These are phyloP conservation scores for Citrullus mucosospermus DNA, from an alignment of 306 rosid genomes.

Conservation along the genomic window DNA sequence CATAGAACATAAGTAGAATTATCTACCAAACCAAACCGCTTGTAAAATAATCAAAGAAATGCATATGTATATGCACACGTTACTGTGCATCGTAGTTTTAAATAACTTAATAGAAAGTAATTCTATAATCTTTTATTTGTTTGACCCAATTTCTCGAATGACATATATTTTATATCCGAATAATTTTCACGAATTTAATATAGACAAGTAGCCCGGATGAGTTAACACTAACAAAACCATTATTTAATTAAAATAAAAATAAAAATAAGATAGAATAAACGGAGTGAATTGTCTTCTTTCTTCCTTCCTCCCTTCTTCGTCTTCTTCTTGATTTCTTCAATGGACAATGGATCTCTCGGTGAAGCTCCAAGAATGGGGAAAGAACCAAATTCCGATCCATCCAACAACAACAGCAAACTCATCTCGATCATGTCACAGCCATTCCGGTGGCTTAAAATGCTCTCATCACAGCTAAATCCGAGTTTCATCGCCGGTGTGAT, in stretches of 20 bases:
- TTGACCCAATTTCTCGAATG: neutral
- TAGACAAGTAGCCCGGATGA: neutral
- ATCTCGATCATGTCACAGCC: neutral
- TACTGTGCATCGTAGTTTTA: too few species aligned
- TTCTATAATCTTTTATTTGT: neutral
- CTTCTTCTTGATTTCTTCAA: neutral
- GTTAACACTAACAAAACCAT: neutral
- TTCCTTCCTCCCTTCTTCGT: neutral
- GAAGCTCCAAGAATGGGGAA: neutral
- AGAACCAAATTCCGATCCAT: too few species aligned
- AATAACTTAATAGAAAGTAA: neutral
- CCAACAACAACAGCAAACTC: neutral
- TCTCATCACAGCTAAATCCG: neutral
- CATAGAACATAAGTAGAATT: too few species aligned
- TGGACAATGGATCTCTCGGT: neutral
- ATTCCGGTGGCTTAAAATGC: neutral
- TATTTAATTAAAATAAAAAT: neutral
- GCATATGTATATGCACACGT: too few species aligned
- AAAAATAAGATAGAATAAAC: neutral
- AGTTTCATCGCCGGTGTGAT: slow-evolving; percentile 22
- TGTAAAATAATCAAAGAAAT: too few species aligned
- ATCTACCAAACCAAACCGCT: too few species aligned
- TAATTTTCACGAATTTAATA: neutral
- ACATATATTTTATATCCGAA: neutral
- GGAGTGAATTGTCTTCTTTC: neutral